Evolutionary conservation across 768 basidiomycete species (phyloP).

Genomic region (Cyathus striatus): DNA sequence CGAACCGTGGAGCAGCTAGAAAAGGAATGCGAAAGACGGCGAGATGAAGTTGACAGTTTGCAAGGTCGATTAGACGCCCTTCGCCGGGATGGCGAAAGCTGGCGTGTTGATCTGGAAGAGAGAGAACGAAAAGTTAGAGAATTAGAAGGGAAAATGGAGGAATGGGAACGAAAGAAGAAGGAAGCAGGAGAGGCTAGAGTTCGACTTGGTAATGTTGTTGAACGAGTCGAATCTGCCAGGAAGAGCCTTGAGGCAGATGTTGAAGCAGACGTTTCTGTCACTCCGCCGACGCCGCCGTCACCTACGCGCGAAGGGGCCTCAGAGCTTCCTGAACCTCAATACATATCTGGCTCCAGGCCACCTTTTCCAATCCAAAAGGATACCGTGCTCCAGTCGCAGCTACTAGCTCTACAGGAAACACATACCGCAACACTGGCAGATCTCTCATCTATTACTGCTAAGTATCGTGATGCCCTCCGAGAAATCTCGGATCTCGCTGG

Average conservation of each 20-base stretch:
- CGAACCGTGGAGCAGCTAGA: constrained; percentile 75
- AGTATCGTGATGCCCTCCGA: constrained; percentile 84
- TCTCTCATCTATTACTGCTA: constrained; percentile 68
- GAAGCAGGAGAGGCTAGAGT: constrained; percentile 61
- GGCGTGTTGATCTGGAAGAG: constrained; percentile 80
- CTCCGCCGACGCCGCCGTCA: constrained; percentile 15
- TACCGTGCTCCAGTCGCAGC: constrained; percentile 49
- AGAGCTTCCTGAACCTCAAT: constrained; percentile 18
- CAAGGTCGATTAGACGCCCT: constrained; percentile 68
- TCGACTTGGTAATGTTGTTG: constrained; percentile 64
- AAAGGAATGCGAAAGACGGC: constrained; percentile 66
- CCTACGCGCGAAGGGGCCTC: constrained; percentile 16
- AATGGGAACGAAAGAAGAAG: constrained; percentile 70
- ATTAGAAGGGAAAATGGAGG: constrained; percentile 73
- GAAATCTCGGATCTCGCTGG: constrained; percentile 91
- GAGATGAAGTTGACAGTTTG: constrained; percentile 64
- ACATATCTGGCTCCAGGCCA: constrained; percentile 17
- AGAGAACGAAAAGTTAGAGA: constrained; percentile 73
- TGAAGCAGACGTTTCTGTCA: constrained; percentile 22
- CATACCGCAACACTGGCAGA: constrained; percentile 79
- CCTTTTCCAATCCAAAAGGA: constrained; percentile 25
- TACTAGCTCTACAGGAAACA: constrained; percentile 73
- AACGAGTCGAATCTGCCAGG: constrained; percentile 66
- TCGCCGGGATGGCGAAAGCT: constrained; percentile 70
- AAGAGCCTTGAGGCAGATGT: constrained; percentile 57